Evolutionary conservation across 345 rosid genomes (phyloP).

Genomic region (Laguncularia racemosa): DNA sequence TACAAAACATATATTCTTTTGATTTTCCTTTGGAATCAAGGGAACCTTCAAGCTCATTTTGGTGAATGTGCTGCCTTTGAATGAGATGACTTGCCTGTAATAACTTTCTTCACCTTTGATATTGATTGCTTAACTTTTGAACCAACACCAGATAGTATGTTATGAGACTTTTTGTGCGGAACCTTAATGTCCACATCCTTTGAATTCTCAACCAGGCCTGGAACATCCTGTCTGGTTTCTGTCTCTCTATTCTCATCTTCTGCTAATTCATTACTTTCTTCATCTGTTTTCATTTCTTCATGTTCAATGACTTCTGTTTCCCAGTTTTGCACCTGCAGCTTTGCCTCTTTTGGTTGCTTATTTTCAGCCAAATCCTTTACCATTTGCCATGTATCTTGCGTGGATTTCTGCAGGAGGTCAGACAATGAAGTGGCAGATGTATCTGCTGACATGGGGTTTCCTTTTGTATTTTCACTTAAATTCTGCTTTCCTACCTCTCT

Average conservation of each 20-base stretch:
- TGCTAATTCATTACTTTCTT: constrained; percentile 22
- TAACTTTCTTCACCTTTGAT: constrained; percentile 86
- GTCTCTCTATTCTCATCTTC: constrained; percentile 26
- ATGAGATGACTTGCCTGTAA: constrained; percentile 74
- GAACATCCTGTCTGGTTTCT: constrained; percentile 51
- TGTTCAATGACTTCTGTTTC: constrained; percentile 16
- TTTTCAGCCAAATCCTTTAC: constrained; percentile 15
- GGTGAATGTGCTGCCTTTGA: constrained; percentile 41
- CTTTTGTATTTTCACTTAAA: constrained; percentile 11
- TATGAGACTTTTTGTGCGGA: constrained; percentile 65
- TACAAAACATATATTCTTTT: background rate
- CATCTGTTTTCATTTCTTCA: constrained; percentile 35
- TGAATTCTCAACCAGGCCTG: constrained; percentile 49
- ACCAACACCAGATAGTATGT: constrained; percentile 70
- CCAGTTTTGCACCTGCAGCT: constrained; percentile 13
- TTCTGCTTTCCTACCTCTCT: constrained; percentile 10
- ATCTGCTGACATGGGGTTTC: constrained; percentile 19
- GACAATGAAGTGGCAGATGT: constrained; percentile 31
- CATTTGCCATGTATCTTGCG: constrained; percentile 15
- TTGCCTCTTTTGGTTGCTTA: constrained; percentile 14
- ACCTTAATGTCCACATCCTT: constrained; percentile 44
- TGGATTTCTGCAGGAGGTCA: constrained; percentile 35
- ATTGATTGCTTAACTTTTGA: constrained; percentile 88
- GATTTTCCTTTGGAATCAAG: background rate
- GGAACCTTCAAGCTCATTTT: constrained; percentile 16